These are phyloP conservation scores for Starmerella gropengiesseri DNA, from an alignment of 805 yeast species.

Conservation along the genomic window DNA sequence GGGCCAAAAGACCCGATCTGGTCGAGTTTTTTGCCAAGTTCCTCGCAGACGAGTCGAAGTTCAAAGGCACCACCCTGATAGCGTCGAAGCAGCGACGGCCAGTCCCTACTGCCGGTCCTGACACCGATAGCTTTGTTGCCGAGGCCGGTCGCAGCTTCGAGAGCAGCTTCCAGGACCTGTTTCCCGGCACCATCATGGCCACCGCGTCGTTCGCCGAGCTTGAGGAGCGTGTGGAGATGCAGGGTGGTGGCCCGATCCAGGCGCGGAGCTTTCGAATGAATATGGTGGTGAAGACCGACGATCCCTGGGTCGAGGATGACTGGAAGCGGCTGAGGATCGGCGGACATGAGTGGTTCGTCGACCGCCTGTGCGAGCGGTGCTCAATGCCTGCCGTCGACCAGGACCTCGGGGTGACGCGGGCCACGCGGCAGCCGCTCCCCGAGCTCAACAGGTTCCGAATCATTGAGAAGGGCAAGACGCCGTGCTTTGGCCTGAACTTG, in stretches of 20 bases:
- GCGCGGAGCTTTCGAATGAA: conserved; percentile 29
- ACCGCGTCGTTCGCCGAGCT: conserved; percentile 26
- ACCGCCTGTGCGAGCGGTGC: conserved; percentile 27
- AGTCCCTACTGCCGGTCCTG: conserved; percentile 12
- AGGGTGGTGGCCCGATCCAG: conserved; percentile 19
- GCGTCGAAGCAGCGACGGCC: conserved; percentile 23
- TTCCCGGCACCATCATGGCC: conserved; percentile 27
- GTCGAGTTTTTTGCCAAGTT: conserved; percentile 12
- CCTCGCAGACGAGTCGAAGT: conserved; percentile 7
- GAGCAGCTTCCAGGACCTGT: conserved; percentile 28
- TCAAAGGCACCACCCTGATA: conserved; percentile 20
- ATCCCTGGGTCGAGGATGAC: conserved; percentile 30
- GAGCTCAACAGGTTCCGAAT: conserved; percentile 26
- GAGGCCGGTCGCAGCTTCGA: conserved; percentile 14
- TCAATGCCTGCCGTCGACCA: conserved; percentile 28
- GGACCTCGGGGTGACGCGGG: conserved; percentile 22
- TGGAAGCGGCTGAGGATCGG: conserved; percentile 26
- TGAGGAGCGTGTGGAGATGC: conserved; percentile 19
- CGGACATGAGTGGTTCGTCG: conserved; percentile 24
- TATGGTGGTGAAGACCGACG: conserved; percentile 26
- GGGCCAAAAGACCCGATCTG: conserved; percentile 17
- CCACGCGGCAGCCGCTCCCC: conserved; percentile 26
- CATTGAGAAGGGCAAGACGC: conserved; percentile 26
- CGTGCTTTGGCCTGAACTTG: conserved; percentile 29
- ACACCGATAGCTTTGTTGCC: conserved; percentile 9